phyloP scores from a whole-genome alignment of 2,329 filamentous ascomycete species.

The Aureobasidium pullulans region DNA sequence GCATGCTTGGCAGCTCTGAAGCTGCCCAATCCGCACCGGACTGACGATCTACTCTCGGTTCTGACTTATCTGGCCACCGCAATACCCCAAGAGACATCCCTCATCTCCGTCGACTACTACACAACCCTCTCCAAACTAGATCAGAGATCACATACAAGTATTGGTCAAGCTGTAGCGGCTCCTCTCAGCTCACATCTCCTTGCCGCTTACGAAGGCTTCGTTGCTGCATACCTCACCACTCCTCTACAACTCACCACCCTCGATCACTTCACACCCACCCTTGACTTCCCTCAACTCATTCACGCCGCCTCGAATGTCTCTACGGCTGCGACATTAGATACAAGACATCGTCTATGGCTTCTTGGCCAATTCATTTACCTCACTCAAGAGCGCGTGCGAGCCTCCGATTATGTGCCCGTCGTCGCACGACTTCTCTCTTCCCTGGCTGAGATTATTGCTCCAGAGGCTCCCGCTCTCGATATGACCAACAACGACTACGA shows the following conservation, averaged over 20 bases:
- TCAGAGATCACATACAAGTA: constrained; percentile 18
- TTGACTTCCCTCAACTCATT: constrained; percentile 17
- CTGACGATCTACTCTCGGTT: constrained; percentile 5
- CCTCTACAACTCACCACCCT: constrained; percentile 24
- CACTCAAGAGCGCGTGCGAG: constrained; percentile 23
- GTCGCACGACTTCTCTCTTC: constrained; percentile 51
- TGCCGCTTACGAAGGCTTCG: constrained; percentile 38
- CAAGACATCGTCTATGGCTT: constrained; percentile 43
- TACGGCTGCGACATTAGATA: not conserved
- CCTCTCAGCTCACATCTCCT: constrained; percentile 21
- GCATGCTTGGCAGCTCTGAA: constrained; percentile 30
- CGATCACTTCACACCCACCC: constrained; percentile 18
- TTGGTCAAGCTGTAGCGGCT: constrained; percentile 26
- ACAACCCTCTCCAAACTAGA: constrained; percentile 22
- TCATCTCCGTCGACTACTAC: constrained; percentile 23
- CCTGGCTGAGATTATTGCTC: constrained; percentile 48
- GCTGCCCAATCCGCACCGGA: not conserved
- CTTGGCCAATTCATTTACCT: constrained; percentile 50
- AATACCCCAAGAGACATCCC: constrained; percentile 7
- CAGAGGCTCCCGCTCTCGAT: constrained; percentile 34
- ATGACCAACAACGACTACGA: constrained; percentile 28
- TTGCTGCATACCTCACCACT: constrained; percentile 20
- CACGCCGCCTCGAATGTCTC: not conserved
- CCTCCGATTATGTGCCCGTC: constrained; percentile 41
- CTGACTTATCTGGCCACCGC: constrained; percentile 4